These are phyloP conservation scores for Heliocybe sulcata DNA, from an alignment of 1,284 basidiomycete species.

Conservation along the genomic window DNA sequence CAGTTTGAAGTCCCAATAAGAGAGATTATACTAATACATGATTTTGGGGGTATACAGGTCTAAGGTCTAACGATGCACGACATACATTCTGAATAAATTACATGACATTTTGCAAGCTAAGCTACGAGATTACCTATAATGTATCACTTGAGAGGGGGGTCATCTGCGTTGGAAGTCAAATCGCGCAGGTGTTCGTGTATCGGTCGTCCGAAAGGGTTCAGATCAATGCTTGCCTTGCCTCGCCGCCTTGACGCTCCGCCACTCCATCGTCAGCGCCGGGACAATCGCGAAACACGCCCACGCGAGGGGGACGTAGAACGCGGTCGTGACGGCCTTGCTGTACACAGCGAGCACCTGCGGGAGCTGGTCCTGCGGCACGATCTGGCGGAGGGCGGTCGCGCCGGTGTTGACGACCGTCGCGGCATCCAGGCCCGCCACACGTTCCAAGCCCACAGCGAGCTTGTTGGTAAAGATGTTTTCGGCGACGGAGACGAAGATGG, in stretches of 20 bases:
- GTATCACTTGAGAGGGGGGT: too few species aligned
- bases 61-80: too few species aligned
- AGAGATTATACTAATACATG: too few species aligned
- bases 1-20: too few species aligned
- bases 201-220: too few species aligned
- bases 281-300: neutral
- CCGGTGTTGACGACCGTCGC: neutral
- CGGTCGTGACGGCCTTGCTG: neutral
- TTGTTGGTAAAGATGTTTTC: neutral
- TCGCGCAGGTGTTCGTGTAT: too few species aligned
- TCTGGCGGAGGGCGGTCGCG: neutral
- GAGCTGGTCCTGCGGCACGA: neutral
- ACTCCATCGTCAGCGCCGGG: neutral
- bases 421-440: neutral
- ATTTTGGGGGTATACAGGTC: too few species aligned
- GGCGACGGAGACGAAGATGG: neutral
- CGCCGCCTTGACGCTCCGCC: neutral
- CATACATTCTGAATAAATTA: too few species aligned
- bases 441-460: neutral
- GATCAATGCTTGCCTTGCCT: too few species aligned
- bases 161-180: too few species aligned
- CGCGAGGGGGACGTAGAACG: neutral
- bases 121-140: too few species aligned
- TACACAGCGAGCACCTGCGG: neutral
- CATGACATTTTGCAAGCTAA: too few species aligned